A percentile compares a stretch with the other conserved stretches of the same genome.
These are phyloP conservation scores for Suillus luteus DNA, from an alignment of 768 basidiomycete species.

Conservation along the genomic window DNA sequence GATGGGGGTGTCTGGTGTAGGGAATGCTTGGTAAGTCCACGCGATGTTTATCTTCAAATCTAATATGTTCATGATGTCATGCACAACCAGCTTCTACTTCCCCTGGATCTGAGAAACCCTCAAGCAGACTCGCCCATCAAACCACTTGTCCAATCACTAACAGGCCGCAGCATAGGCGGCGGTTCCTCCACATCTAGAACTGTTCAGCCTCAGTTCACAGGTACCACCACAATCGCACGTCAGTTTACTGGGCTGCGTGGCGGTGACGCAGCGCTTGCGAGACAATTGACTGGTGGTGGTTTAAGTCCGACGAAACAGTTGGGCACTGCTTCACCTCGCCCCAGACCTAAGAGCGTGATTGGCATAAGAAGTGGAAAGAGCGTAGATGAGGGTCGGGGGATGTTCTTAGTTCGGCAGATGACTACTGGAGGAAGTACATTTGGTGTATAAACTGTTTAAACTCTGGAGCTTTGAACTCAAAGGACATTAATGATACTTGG, in stretches of 20 bases:
- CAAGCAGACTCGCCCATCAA: conserved; percentile 55
- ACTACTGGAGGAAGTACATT: conserved; percentile 52
- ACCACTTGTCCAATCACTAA: conserved; percentile 47
- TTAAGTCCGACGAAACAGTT: conserved; percentile 74
- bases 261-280: conserved; percentile 38
- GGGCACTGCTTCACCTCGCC: conserved; percentile 43
- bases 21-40: conserved; percentile 69
- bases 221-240: conserved; percentile 70
- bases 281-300: conserved; percentile 70
- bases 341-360: conserved; percentile 78
- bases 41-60: background rate
- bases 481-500: background rate
- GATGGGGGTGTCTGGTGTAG: conserved; percentile 81
- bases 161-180: conserved; percentile 37
- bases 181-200: conserved; percentile 29
- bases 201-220: conserved; percentile 61
- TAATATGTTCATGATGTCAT: conserved; percentile 15
- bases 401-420: conserved; percentile 79
- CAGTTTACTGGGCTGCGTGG: conserved; percentile 69
- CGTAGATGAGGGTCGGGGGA: conserved; percentile 63
- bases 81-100: conserved; percentile 54
- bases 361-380: conserved; percentile 66
- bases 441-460: conserved; percentile 22
- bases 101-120: conserved; percentile 45
- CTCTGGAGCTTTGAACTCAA: conserved; percentile 1